Conservation (phyloP, 2,329 filamentous ascomycete species). For the Fusarium torreyae region DNA sequence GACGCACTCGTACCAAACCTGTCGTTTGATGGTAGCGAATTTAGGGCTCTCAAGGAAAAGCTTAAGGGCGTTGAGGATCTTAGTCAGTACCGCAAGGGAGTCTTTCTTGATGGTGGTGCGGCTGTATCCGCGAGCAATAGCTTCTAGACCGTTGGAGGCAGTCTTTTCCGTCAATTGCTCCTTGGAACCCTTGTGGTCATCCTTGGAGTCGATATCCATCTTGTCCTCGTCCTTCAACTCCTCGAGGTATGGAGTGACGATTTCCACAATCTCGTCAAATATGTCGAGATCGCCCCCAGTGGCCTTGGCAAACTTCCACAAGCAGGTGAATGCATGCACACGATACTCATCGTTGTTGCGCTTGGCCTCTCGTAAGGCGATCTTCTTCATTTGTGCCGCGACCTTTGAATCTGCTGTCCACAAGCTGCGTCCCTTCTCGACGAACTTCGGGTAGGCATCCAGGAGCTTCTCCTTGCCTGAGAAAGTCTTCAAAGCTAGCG, state of each 20-base stretch:
- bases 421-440: conserved; percentile 72
- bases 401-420: conserved; percentile 68
- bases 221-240: conserved; percentile 70
- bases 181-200: conserved; percentile 37
- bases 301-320: conserved; percentile 80
- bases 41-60: conserved; percentile 58
- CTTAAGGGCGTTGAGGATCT: conserved; percentile 58
- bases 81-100: conserved; percentile 57
- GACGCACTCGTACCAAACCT: conserved; percentile 68
- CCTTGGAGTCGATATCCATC: conserved; percentile 77
- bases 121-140: conserved; percentile 65
- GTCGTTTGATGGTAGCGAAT: conserved; percentile 62
- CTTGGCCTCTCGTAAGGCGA: conserved; percentile 88
- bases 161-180: conserved; percentile 62
- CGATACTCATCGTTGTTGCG: conserved; percentile 90
- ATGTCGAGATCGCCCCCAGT: conserved; percentile 77
- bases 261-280: conserved; percentile 74
- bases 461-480: conserved; percentile 90
- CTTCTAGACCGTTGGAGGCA: conserved; percentile 66
- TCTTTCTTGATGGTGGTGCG: conserved; percentile 56
- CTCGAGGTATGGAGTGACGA: conserved; percentile 76
- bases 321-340: conserved; percentile 78
- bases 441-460: conserved; percentile 83
- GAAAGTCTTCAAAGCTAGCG: conserved; percentile 91
- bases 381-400: conserved; percentile 80